Evolutionary conservation across 352 stramenopile genomes (phyloP), one percentile per base, ranked within the genome.

Genomic region (Phytophthora pistaciae): DNA sequence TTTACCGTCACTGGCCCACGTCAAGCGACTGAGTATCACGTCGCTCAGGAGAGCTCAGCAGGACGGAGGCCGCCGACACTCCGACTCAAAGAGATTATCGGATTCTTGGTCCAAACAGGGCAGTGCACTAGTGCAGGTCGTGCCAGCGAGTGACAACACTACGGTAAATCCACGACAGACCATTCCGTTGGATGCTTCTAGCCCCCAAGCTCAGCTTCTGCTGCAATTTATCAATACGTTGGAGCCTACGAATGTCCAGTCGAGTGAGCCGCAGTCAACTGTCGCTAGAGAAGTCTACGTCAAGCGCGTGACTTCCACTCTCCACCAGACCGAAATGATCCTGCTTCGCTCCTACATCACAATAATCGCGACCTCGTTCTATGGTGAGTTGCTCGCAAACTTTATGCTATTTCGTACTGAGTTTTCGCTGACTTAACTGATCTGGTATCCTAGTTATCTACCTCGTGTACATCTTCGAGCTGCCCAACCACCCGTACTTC

Each of bases 291-390:
- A 66, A 54, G 14, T 42, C 0, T 59, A 59, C 53, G 27, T 59
- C 27, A 16, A 46, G 40, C 20, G 46, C 6, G 20, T 68, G 13
- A 42, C 38, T 14, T 33, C 60, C 11, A 25, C 55, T 16, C 56
- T 77, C 11, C 70, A 74, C n/a, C 60, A 68, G 38, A 74, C 64
- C 14, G 70, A 77, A 38, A 73, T 77, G 36, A 67, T 74, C 16
- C 23, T 55, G n/a, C 20, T 53, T 23, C 46, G 46, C 20, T 53
- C 46, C 8, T 53, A 53, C 46, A 53, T 53, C 20, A 53, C 46
- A 4, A 53, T 29, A 10, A 9, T 27, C 40, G 55, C 53, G 21
- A 50, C 59, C 5, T 23, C 62, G 5, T 72, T 77, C 44, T 77
- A 77, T 57, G 66, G 70, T 65, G 23, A 9, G 29, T n/a, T n/a